phyloP scores from a whole-genome alignment of 140 eudicot genomes.

The Ambrosia hybrid region DNA sequence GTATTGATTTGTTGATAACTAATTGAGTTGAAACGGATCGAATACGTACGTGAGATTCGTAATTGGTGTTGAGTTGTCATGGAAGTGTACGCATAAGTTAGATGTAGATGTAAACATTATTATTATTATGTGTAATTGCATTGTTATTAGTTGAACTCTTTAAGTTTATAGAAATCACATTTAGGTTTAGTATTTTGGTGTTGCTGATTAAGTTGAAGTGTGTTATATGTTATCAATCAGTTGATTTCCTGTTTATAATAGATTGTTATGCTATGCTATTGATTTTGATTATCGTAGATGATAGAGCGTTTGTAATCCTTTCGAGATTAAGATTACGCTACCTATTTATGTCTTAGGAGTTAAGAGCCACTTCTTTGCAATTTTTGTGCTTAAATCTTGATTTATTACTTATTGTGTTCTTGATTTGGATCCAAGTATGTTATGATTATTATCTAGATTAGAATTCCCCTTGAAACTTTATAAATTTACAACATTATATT shows the following conservation, averaged over 20 bases:
- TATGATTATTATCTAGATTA: conserved; percentile 5
- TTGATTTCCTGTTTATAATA: no score
- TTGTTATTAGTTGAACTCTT: conserved; percentile 6
- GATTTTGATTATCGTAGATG: conserved; percentile 7
- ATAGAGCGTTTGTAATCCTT: neutral
- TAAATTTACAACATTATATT: neutral
- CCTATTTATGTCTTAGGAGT: conserved; percentile 13
- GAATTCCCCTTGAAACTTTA: neutral
- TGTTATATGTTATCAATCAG: no score
- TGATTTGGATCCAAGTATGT: neutral
- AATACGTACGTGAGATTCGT: conserved; percentile 11
- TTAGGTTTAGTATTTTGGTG: conserved; percentile 10
- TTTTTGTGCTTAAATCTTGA: conserved; percentile 15
- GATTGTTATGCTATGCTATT: conserved; percentile 10
- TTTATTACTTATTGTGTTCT: neutral
- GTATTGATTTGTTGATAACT: conserved; percentile 9
- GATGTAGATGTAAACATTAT: neutral
- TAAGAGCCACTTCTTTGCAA: neutral
- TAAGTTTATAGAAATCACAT: neutral
- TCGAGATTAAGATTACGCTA: neutral
- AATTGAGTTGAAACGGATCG: conserved; percentile 19
- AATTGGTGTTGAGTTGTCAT: conserved; percentile 13
- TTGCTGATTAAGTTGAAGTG: conserved; percentile 1
- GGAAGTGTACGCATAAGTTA: neutral
- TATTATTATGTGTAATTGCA: neutral